A percentile compares a stretch with the other conserved stretches of the same genome.
Evolutionary conservation across 345 rosid genomes (phyloP).

Genomic region (Dipteronia dyeriana): DNA sequence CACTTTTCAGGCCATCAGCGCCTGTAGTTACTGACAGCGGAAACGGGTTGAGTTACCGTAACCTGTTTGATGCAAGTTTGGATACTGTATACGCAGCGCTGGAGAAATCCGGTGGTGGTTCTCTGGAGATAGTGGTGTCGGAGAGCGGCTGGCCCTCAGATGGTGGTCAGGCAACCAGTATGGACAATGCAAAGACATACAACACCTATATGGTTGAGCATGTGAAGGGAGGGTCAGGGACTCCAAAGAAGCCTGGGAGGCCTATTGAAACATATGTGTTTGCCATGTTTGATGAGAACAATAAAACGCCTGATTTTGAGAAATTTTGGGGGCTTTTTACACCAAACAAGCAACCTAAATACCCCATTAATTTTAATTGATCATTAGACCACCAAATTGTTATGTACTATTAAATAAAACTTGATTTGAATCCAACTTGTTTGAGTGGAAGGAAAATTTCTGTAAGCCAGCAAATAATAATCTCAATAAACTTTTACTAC

Average conservation of each 20-base stretch:
- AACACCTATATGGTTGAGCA: slow-evolving; percentile 53
- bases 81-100: slow-evolving; percentile 56
- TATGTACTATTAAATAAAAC: no score
- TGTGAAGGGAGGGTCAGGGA: slow-evolving; percentile 46
- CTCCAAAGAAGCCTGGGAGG: slow-evolving; percentile 45
- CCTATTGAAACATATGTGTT: slow-evolving; percentile 67
- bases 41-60: slow-evolving; percentile 30
- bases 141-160: slow-evolving; percentile 70
- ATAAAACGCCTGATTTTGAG: slow-evolving; percentile 49
- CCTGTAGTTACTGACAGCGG: slow-evolving; percentile 25
- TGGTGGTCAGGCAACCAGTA: slow-evolving; percentile 43
- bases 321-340: slow-evolving; percentile 55
- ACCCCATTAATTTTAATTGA: slow-evolving; percentile 37
- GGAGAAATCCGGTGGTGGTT: slow-evolving; percentile 52
- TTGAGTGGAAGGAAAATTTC: no score
- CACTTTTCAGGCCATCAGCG: slow-evolving; percentile 37
- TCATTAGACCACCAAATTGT: no score
- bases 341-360: slow-evolving; percentile 52
- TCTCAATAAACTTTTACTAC: neutral
- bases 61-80: slow-evolving; percentile 56
- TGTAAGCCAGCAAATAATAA: no score
- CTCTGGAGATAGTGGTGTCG: slow-evolving; percentile 52
- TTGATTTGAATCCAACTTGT: no score
- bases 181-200: slow-evolving; percentile 55
- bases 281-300: slow-evolving; percentile 58